These are phyloP conservation scores for Capsella rubella DNA, from an alignment of 441 rosid species.

Conservation along the genomic window DNA sequence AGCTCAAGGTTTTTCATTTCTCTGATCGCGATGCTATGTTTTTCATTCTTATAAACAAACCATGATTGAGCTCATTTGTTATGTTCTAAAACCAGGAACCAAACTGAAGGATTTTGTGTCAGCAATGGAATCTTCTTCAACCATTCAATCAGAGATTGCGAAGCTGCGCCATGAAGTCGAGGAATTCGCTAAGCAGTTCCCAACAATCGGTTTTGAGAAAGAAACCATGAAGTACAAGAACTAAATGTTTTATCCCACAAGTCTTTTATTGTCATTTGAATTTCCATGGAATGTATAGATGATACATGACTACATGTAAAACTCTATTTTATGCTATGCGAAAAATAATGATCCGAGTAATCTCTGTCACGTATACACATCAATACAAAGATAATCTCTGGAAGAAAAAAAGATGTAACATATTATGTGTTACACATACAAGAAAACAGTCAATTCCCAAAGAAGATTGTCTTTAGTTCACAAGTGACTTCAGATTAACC, in stretches of 20 bases:
- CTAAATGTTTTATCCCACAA: slow-evolving; percentile 45
- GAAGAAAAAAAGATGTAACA: not conserved
- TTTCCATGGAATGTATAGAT: slow-evolving; percentile 45
- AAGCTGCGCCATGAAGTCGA: slow-evolving; percentile 80
- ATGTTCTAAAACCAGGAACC: slow-evolving; percentile 58
- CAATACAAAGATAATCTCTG: not conserved
- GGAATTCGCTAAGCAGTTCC: slow-evolving; percentile 97
- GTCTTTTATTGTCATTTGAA: slow-evolving; percentile 27
- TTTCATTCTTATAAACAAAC: slow-evolving; percentile 6
- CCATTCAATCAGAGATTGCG: slow-evolving; percentile 69
- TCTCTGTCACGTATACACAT: not conserved
- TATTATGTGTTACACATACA: not conserved
- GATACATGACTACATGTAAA: slow-evolving; percentile 20
- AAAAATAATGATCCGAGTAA: slow-evolving; percentile 9
- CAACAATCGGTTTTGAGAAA: slow-evolving; percentile 92
- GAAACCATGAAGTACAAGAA: slow-evolving; percentile 97
- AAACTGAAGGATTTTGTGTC: slow-evolving; percentile 88
- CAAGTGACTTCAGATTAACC: slow-evolving; percentile 19
- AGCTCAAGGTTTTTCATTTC: slow-evolving; percentile 63
- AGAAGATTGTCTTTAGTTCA: slow-evolving; percentile 5
- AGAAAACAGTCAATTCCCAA: not conserved
- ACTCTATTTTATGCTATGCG: slow-evolving; percentile 26
- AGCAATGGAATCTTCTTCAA: slow-evolving; percentile 59
- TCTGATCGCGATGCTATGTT: slow-evolving; percentile 14
- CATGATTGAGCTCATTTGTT: slow-evolving; percentile 21